Evolutionary conservation across 169 alveolate species (phyloP).

Genomic region (Eimeria necatrix): DNA sequence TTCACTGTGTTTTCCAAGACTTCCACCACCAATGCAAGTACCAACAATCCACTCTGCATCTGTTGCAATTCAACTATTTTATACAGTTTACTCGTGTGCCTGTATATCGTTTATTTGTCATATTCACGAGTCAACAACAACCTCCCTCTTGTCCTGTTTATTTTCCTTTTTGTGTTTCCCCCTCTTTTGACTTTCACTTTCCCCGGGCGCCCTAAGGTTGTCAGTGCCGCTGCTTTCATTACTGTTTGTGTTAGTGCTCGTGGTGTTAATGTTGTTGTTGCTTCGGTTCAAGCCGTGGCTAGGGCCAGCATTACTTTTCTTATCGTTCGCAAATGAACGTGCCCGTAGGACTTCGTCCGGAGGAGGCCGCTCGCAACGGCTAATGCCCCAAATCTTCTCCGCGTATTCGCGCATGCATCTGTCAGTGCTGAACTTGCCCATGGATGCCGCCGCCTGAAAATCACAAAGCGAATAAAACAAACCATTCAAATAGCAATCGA

Average conservation of each 20-base stretch:
- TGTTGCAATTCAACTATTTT: no score
- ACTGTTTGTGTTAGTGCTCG: no score
- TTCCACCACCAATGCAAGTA: no score
- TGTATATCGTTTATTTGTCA: neutral
- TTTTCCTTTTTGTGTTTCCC: neutral
- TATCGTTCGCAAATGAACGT: constrained; percentile 74
- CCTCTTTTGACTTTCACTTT: neutral
- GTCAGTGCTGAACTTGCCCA: constrained; percentile 96
- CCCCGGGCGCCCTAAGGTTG: neutral
- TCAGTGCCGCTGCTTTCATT: neutral
- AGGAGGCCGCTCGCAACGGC: constrained; percentile 68
- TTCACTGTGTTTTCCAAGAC: no score
- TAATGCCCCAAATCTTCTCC: constrained; percentile 85
- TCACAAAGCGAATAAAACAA: no score
- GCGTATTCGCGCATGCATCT: constrained; percentile 94
- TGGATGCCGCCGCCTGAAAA: constrained; percentile 88
- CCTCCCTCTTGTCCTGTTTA: neutral
- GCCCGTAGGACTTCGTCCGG: constrained; percentile 64
- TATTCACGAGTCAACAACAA: neutral
- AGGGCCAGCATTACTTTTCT: neutral
- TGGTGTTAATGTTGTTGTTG: neutral
- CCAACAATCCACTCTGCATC: no score
- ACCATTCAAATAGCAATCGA: no score
- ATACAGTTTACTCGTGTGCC: no score
- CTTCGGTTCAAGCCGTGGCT: neutral